These are phyloP conservation scores for Yarrowia sp. DNA, from an alignment of 805 yeast species.

Conservation along the genomic window DNA sequence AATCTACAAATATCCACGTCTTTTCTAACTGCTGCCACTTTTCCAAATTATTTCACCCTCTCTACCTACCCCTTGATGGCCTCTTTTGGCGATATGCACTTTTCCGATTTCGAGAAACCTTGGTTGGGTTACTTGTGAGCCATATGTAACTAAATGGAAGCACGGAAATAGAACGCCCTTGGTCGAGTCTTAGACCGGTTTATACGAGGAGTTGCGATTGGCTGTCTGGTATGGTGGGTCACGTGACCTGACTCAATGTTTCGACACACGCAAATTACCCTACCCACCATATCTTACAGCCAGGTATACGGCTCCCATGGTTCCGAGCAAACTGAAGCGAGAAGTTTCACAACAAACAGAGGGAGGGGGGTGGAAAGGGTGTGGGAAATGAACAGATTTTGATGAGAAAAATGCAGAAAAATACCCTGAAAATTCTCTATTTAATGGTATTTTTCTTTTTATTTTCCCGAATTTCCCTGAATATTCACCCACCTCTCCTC, in stretches of 20 bases:
- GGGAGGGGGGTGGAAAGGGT: too few relatives aligned
- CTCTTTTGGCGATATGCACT: slow-evolving; percentile 1
- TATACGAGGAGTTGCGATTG: too few relatives aligned
- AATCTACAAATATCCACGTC: too few relatives aligned
- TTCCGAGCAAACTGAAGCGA: neutral
- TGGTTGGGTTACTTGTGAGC: too few relatives aligned
- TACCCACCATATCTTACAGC: neutral
- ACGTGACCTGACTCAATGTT: neutral
- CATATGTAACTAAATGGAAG: neutral
- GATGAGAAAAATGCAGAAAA: too few relatives aligned
- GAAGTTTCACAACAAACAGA: neutral
- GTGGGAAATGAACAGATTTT: too few relatives aligned
- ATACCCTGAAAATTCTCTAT: too few relatives aligned
- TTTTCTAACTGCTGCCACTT: too few relatives aligned
- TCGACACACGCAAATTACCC: neutral
- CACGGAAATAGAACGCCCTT: neutral
- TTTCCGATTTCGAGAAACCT: slow-evolving; percentile 2
- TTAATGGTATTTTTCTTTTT: too few relatives aligned
- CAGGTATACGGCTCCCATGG: slow-evolving; percentile 9
- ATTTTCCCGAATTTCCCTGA: neutral
- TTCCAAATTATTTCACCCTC: too few relatives aligned
- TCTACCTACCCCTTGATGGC: neutral
- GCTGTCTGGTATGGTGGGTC: neutral
- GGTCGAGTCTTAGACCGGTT: too few relatives aligned
- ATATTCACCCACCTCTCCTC: too few relatives aligned